These are phyloP conservation scores for Trichoderma breve DNA, from an alignment of 2,329 filamentous ascomycete species.

Conservation along the genomic window DNA sequence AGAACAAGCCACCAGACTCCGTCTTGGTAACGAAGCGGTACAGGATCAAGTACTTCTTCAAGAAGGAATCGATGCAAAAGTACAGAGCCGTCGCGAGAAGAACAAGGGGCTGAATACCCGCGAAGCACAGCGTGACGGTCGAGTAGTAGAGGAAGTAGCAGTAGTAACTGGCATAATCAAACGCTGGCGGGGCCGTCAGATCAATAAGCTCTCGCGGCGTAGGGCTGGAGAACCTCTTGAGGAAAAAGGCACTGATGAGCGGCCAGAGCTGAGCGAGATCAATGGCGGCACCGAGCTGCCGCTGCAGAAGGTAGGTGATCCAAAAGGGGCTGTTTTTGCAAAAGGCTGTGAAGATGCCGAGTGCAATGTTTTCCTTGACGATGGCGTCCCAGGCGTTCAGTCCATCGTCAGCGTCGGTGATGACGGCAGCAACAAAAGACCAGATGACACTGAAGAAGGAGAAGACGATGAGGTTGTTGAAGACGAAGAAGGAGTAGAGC, in stretches of 20 bases:
- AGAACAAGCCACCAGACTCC: constrained; percentile 90
- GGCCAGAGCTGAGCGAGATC: constrained; percentile 89
- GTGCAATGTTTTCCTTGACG: constrained; percentile 58
- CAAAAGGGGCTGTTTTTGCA: constrained; percentile 86
- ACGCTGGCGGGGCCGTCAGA: constrained; percentile 84
- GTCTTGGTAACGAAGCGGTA: constrained; percentile 97
- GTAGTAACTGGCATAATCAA: constrained; percentile 96
- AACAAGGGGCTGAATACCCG: constrained; percentile 81
- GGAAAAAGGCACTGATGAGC: constrained; percentile 79
- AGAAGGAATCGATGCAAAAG: constrained; percentile 79
- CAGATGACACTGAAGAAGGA: constrained; percentile 86
- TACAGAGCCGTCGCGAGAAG: constrained; percentile 85
- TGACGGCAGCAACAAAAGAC: constrained; percentile 65
- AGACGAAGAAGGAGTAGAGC: constrained; percentile 92
- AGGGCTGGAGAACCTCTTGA: constrained; percentile 78
- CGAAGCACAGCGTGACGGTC: constrained; percentile 83
- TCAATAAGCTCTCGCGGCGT: constrained; percentile 91
- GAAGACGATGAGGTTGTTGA: constrained; percentile 95
- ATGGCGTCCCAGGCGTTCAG: constrained; percentile 69
- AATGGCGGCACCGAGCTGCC: constrained; percentile 88
- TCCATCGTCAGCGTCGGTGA: constrained; percentile 55
- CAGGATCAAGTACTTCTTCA: constrained; percentile 93
- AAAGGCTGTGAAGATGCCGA: constrained; percentile 65
- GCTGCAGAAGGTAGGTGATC: constrained; percentile 90
- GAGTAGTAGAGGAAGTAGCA: constrained; percentile 97